Evolutionary conservation across 2,329 filamentous ascomycete species (phyloP).

Genomic region (Tolypocladium tundrense): DNA sequence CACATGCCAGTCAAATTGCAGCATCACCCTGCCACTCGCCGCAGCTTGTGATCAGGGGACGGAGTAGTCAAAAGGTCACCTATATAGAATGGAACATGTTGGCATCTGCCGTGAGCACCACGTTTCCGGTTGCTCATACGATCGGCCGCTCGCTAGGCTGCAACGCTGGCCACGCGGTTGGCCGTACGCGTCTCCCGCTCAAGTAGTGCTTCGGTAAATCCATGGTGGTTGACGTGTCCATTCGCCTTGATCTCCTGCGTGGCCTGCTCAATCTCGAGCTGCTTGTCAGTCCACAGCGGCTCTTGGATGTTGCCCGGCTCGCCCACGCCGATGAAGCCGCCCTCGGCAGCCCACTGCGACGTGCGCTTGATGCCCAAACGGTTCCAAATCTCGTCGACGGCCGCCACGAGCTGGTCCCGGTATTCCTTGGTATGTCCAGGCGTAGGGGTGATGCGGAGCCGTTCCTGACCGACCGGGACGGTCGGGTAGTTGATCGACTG

Average conservation of each 20-base stretch:
- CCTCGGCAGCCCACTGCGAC: constrained; percentile 80
- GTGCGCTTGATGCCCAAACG: constrained; percentile 87
- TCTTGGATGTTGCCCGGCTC: constrained; percentile 51
- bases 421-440: constrained; percentile 81
- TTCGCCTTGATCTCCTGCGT: constrained; percentile 49
- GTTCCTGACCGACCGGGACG: constrained; percentile 94
- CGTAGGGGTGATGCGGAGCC: constrained; percentile 89
- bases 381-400: constrained; percentile 80
- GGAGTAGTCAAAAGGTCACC: neutral
- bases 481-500: constrained; percentile 99
- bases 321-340: constrained; percentile 91
- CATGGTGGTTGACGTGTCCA: constrained; percentile 20
- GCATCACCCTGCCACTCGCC: neutral
- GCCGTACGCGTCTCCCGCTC: constrained; percentile 37
- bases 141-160: constrained; percentile 6
- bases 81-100: neutral
- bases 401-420: constrained; percentile 74
- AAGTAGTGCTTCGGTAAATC: constrained; percentile 49
- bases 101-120: neutral
- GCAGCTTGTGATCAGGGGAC: neutral
- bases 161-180: constrained; percentile 16
- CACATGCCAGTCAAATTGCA: neutral
- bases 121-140: neutral
- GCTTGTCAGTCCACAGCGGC: constrained; percentile 86
- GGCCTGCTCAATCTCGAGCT: constrained; percentile 66